These are phyloP conservation scores for Anethum foeniculum DNA, from an alignment of 140 eudicot species.

Conservation along the genomic window DNA sequence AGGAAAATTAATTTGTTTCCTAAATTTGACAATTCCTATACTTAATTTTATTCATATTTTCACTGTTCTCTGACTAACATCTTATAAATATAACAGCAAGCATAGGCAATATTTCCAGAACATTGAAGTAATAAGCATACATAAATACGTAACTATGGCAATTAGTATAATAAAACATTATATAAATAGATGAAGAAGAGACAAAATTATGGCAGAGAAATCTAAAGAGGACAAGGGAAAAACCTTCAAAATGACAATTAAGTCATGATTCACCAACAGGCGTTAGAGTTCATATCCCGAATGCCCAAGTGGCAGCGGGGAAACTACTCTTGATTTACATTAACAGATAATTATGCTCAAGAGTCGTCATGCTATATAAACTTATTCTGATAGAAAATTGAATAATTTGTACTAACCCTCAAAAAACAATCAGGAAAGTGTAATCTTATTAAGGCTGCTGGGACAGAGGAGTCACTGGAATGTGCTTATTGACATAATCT, in stretches of 20 bases:
- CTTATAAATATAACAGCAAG: too few species aligned
- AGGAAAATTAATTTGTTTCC: background rate
- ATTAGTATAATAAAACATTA: too few species aligned
- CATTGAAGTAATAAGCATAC: too few species aligned
- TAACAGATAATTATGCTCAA: background rate
- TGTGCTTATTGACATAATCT: conserved; percentile 53
- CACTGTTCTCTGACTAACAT: too few species aligned
- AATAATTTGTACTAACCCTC: conserved; percentile 37
- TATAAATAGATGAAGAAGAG: background rate
- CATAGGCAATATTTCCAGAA: too few species aligned
- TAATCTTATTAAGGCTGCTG: conserved; percentile 57
- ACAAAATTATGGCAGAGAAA: background rate
- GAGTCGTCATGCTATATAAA: background rate
- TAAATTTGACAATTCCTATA: background rate
- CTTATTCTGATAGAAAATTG: background rate
- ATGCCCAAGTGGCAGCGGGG: background rate
- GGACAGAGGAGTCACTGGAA: conserved; percentile 73
- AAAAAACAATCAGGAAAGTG: conserved; percentile 81
- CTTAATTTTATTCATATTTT: too few species aligned
- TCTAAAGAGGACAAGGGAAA: background rate
- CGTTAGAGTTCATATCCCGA: background rate
- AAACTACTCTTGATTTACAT: too few species aligned
- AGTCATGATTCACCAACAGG: background rate
- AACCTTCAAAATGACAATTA: background rate
- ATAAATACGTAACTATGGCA: too few species aligned